These are phyloP conservation scores for Trametes cubensis DNA, from an alignment of 768 basidiomycete species.

Conservation along the genomic window DNA sequence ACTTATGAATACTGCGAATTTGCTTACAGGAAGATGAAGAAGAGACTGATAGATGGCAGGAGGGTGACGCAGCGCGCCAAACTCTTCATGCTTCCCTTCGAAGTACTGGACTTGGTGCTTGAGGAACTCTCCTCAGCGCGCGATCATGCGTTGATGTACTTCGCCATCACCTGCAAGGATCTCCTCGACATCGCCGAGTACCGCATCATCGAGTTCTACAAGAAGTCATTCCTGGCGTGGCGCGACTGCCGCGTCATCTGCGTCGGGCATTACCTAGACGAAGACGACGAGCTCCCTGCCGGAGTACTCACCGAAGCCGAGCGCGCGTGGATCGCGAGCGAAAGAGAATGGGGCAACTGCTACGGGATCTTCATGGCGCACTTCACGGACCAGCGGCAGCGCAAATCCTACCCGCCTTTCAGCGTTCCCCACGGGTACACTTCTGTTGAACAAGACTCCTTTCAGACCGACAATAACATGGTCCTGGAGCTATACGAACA, in stretches of 20 bases:
- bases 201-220: background rate
- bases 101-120: background rate
- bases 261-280: background rate
- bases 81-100: background rate
- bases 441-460: no score
- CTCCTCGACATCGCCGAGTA: background rate
- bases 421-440: no score
- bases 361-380: no score
- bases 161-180: constrained; percentile 9
- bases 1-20: no score
- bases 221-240: background rate
- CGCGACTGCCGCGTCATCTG: constrained; percentile 4
- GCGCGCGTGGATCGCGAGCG: no score
- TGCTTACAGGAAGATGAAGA: background rate
- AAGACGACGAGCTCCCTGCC: no score
- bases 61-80: background rate
- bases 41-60: background rate
- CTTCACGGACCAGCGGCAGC: no score
- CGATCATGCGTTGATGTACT: background rate
- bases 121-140: background rate
- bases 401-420: no score
- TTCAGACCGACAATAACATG: no score
- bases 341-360: no score
- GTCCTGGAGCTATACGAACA: no score
- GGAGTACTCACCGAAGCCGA: no score